These are phyloP conservation scores for Pseudogymnoascus sp. DNA, from an alignment of 2,329 filamentous ascomycete species.

Conservation along the genomic window DNA sequence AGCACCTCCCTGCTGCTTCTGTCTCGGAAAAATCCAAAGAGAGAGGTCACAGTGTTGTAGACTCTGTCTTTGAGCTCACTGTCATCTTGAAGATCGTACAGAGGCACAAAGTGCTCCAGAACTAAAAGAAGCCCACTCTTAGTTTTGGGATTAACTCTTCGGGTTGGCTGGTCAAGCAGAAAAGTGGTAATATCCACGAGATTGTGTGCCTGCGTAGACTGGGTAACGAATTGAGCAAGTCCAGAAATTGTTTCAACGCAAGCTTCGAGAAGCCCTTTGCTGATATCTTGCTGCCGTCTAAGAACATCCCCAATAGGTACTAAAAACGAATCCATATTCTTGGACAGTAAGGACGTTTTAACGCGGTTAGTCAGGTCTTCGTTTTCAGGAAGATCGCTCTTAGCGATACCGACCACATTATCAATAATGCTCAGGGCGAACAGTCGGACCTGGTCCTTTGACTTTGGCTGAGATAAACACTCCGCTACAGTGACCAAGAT, in stretches of 20 bases:
- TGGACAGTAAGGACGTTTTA: constrained; percentile 45
- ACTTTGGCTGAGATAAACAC: constrained; percentile 61
- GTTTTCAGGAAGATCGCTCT: constrained; percentile 44
- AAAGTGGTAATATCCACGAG: constrained; percentile 74
- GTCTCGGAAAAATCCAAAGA: constrained; percentile 90
- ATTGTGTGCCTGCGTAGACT: constrained; percentile 61
- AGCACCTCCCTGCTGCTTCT: constrained; percentile 65
- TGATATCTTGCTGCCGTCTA: constrained; percentile 44
- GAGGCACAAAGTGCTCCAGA: constrained; percentile 68
- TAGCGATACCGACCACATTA: constrained; percentile 54
- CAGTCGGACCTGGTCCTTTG: constrained; percentile 78
- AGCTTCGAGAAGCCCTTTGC: constrained; percentile 68
- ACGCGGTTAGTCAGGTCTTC: constrained; percentile 37
- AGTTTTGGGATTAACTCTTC: constrained; percentile 70
- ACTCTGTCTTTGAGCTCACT: constrained; percentile 52
- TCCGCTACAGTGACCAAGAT: constrained; percentile 62
- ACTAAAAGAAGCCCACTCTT: constrained; percentile 76
- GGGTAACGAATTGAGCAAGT: constrained; percentile 60
- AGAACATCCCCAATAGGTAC: constrained; percentile 62
- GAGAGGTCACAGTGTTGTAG: constrained; percentile 64
- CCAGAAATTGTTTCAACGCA: constrained; percentile 73
- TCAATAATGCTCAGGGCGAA: constrained; percentile 71
- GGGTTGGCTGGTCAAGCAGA: constrained; percentile 75
- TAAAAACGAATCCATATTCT: constrained; percentile 51
- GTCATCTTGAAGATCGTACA: constrained; percentile 50